A percentile compares a stretch with the other conserved stretches of the same genome.
Evolutionary conservation across 164 flowering plant species (phyloP).

Genomic region (Chimonanthus salicifolius): DNA sequence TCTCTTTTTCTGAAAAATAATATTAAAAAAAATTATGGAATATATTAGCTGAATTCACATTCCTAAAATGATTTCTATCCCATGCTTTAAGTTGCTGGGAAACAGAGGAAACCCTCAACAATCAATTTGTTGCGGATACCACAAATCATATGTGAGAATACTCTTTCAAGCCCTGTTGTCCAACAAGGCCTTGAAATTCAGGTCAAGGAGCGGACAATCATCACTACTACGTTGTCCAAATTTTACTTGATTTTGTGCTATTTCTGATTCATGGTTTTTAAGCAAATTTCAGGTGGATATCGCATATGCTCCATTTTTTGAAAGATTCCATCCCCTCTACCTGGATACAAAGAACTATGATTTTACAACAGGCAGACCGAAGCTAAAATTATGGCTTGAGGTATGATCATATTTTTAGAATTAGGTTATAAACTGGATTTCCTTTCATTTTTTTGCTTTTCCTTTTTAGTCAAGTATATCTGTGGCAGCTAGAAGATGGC

Average conservation of each 20-base stretch:
- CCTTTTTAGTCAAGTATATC: neutral
- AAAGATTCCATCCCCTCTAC: conserved; percentile 52
- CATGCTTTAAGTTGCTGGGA: too few species aligned
- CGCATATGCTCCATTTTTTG: conserved; percentile 76
- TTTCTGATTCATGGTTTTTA: neutral
- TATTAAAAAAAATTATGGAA: too few species aligned
- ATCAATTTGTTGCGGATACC: too few species aligned
- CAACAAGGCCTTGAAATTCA: too few species aligned
- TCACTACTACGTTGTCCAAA: neutral
- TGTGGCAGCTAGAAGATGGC: neutral
- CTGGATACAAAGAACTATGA: conserved; percentile 57
- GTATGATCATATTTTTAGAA: conserved; percentile 21
- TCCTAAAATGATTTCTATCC: too few species aligned
- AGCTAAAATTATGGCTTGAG: conserved; percentile 67
- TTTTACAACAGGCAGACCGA: conserved; percentile 59
- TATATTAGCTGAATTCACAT: too few species aligned
- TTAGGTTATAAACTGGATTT: neutral
- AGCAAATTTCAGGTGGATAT: conserved; percentile 60
- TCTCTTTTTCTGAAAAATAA: too few species aligned
- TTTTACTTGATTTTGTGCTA: neutral
- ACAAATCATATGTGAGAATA: too few species aligned
- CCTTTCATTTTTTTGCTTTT: neutral
- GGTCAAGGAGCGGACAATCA: too few species aligned
- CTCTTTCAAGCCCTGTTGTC: too few species aligned
- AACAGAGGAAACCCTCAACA: too few species aligned